These are phyloP conservation scores for Exophiala sideris DNA, from an alignment of 2,329 filamentous ascomycete species.

Conservation along the genomic window DNA sequence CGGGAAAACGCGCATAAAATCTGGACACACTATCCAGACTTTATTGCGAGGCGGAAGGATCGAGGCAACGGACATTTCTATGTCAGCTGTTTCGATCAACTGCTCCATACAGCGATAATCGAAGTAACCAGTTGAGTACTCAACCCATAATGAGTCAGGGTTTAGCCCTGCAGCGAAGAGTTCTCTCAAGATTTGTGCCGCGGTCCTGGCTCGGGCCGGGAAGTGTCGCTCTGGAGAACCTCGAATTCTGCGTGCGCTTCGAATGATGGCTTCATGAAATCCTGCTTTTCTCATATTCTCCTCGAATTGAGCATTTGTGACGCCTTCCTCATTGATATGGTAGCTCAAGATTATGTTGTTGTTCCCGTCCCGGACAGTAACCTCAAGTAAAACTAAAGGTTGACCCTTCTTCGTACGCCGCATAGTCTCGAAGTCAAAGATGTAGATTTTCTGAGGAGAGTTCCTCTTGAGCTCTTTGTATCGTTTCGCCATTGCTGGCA, in stretches of 20 bases:
- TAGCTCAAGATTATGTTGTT: constrained; percentile 4
- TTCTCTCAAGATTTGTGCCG: constrained; percentile 4
- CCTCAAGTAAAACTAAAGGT: neutral
- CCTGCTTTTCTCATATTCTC: neutral
- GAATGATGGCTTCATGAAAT: neutral
- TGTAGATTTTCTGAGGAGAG: too few relatives aligned
- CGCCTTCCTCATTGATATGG: constrained; percentile 6
- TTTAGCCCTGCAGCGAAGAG: constrained; percentile 5
- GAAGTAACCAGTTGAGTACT: constrained; percentile 4
- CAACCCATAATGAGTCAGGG: constrained; percentile 4
- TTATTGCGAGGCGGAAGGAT: constrained; percentile 1
- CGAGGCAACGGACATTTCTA: neutral
- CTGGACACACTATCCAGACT: neutral
- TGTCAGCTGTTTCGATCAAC: constrained; percentile 2
- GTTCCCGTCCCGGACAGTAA: constrained; percentile 7
- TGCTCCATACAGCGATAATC: constrained; percentile 9
- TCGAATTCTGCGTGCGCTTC: neutral
- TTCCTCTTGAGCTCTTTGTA: too few relatives aligned
- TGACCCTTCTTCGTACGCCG: too few relatives aligned
- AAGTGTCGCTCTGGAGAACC: neutral
- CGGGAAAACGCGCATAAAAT: constrained; percentile 1
- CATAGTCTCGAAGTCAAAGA: too few relatives aligned
- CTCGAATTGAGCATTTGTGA: constrained; percentile 5
- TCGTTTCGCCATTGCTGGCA: too few relatives aligned
- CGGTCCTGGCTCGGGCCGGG: constrained; percentile 3